Percentiles rank a stretch among this genome's conserved stretches.
Conservation (phyloP, 306 rosid species). For the Oemleria cerasiformis region DNA sequence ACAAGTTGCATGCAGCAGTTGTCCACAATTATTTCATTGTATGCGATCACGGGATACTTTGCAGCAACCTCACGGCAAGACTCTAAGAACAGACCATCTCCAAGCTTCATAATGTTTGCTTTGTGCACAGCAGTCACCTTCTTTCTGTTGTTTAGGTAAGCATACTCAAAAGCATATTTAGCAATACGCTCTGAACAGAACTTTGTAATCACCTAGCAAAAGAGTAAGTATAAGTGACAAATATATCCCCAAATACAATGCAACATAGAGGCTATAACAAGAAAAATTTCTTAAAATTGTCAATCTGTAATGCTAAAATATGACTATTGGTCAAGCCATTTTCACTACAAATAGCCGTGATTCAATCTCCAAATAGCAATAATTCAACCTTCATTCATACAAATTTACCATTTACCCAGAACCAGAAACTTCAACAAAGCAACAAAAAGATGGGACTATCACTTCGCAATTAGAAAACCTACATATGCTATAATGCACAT, state of each 20-base stretch:
- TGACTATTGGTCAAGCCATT: not conserved
- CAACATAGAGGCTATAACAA: not conserved
- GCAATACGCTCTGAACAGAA: slow-evolving; percentile 89
- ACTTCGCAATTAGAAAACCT: not conserved
- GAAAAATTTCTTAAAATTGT: not conserved
- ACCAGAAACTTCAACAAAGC: not conserved
- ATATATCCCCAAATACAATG: slow-evolving; percentile 6
- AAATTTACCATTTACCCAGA: not conserved
- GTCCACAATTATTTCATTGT: slow-evolving; percentile 81
- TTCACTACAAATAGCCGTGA: not conserved
- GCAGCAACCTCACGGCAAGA: slow-evolving; percentile 84
- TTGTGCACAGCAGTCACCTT: slow-evolving; percentile 96
- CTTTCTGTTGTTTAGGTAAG: slow-evolving; percentile 87
- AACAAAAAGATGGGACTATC: not conserved
- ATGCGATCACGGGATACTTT: slow-evolving; percentile 58
- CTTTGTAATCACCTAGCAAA: slow-evolving; percentile 82
- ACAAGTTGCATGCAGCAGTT: slow-evolving; percentile 97
- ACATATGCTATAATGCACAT: not conserved
- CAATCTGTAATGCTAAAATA: not conserved
- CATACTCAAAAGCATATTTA: slow-evolving; percentile 81
- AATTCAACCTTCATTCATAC: not conserved
- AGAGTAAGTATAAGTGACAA: slow-evolving; percentile 42
- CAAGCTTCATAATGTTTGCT: slow-evolving; percentile 94
- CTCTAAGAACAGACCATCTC: slow-evolving; percentile 82
- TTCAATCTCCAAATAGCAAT: not conserved